Conservation (phyloP, 208 protist genomes). For the Porcisia hertigi region DNA sequence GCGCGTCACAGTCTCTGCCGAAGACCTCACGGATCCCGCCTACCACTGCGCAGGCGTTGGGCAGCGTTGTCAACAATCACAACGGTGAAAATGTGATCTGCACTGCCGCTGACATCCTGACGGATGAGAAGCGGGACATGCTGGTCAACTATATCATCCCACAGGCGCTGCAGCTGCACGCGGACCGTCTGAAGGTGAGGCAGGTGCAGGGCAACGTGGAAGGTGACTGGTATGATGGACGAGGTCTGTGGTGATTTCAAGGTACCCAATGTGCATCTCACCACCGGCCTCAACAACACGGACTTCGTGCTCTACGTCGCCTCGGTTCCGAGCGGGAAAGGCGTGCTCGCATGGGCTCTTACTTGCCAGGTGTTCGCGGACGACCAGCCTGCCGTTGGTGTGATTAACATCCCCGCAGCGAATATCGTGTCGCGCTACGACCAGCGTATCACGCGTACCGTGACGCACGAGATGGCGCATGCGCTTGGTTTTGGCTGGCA, state of each 20-base stretch:
- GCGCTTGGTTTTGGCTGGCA: conserved; percentile 67
- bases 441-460: conserved; percentile 5
- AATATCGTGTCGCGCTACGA: conserved; percentile 8
- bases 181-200: conserved; percentile 49
- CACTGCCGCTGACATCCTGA: conserved; percentile 36
- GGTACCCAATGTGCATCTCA: conserved; percentile 34
- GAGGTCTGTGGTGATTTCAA: neutral
- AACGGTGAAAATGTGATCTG: conserved; percentile 25
- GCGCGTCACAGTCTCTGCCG: conserved; percentile 39
- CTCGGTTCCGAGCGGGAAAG: conserved; percentile 25
- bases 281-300: conserved; percentile 30
- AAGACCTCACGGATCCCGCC: conserved; percentile 34
- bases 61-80: conserved; percentile 20
- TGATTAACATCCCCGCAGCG: conserved; percentile 44
- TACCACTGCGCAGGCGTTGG: conserved; percentile 45
- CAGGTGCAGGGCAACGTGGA: conserved; percentile 19
- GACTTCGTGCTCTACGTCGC: conserved; percentile 80
- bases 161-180: conserved; percentile 49
- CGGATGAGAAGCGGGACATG: conserved; percentile 29
- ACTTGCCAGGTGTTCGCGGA: conserved; percentile 30
- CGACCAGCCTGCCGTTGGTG: conserved; percentile 34
- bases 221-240: conserved; percentile 13
- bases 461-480: conserved; percentile 81
- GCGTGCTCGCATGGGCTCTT: conserved; percentile 37
- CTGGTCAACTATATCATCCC: conserved; percentile 43